A percentile compares a stretch with the other conserved stretches of the same genome.
Evolutionary conservation across 305 asterid genomes (phyloP).

Genomic region (Rubia peregrina): DNA sequence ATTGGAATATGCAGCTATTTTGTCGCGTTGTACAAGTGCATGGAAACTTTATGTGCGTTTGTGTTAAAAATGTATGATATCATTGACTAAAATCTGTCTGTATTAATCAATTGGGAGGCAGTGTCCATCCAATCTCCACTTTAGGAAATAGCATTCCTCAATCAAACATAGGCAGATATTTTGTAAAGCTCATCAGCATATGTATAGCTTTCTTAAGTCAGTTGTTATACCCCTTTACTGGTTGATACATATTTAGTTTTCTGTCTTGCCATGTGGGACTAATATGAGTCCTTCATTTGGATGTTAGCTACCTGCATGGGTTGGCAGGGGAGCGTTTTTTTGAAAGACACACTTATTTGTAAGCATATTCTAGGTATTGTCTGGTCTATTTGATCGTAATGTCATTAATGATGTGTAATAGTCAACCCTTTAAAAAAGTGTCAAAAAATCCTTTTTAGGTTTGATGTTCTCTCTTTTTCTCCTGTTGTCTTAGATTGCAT

Average conservation of each 20-base stretch:
- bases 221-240: neutral
- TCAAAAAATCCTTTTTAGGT: neutral
- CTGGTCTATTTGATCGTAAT: neutral
- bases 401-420: neutral
- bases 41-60: neutral
- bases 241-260: neutral
- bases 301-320: neutral
- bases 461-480: neutral
- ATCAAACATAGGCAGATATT: neutral
- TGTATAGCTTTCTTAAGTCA: conserved; percentile 1
- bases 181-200: neutral
- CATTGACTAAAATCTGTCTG: neutral
- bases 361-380: neutral
- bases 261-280: neutral
- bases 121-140: neutral
- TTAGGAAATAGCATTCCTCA: neutral
- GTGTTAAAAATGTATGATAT: neutral
- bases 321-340: neutral
- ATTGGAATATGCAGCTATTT: neutral
- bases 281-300: neutral
- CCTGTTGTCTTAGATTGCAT: neutral
- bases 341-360: neutral
- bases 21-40: neutral
- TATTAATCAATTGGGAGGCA: neutral
- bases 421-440: neutral